Conservation (phyloP, 75 land plant genomes). For the Pinus tabuliformis region DNA sequence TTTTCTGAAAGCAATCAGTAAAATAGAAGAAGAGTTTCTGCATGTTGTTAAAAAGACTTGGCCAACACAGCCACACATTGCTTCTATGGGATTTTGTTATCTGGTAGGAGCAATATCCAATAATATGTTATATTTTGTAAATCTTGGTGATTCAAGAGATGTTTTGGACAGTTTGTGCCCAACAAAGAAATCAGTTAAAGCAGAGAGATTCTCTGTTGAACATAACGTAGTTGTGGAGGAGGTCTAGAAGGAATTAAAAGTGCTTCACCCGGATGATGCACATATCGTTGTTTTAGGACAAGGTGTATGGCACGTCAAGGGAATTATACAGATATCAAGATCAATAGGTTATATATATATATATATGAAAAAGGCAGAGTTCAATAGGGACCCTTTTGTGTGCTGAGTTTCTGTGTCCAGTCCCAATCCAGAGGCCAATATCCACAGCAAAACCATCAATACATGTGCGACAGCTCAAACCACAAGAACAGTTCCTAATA, state of each 20-base stretch:
- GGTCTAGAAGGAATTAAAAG: slow-evolving; percentile 60
- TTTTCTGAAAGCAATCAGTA: slow-evolving; percentile 54
- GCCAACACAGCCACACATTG: slow-evolving; percentile 48
- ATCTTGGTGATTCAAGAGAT: slow-evolving; percentile 72
- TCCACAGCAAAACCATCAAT: no score
- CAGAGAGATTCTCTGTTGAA: slow-evolving; percentile 61
- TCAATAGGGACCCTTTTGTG: no score
- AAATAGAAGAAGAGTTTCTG: slow-evolving; percentile 58
- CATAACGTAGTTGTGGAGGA: slow-evolving; percentile 68
- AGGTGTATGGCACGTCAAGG: no score
- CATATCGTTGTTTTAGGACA: slow-evolving; percentile 33
- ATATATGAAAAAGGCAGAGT: no score
- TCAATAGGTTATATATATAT: no score
- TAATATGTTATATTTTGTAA: slow-evolving; percentile 51
- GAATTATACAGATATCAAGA: no score
- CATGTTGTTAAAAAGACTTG: slow-evolving; percentile 8
- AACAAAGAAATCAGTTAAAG: slow-evolving; percentile 11
- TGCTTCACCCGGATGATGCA: slow-evolving; percentile 74
- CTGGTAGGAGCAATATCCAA: slow-evolving; percentile 62
- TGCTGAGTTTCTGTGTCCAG: no score
- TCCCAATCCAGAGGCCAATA: no score
- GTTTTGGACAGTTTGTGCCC: slow-evolving; percentile 8
- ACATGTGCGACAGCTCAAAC: no score
- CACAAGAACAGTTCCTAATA: no score
- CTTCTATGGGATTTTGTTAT: slow-evolving; percentile 76